A percentile compares a stretch with the other conserved stretches of the same genome.
These are phyloP conservation scores for Cladosporium cucumerinum DNA, from an alignment of 2,329 filamentous ascomycete species.

Conservation along the genomic window DNA sequence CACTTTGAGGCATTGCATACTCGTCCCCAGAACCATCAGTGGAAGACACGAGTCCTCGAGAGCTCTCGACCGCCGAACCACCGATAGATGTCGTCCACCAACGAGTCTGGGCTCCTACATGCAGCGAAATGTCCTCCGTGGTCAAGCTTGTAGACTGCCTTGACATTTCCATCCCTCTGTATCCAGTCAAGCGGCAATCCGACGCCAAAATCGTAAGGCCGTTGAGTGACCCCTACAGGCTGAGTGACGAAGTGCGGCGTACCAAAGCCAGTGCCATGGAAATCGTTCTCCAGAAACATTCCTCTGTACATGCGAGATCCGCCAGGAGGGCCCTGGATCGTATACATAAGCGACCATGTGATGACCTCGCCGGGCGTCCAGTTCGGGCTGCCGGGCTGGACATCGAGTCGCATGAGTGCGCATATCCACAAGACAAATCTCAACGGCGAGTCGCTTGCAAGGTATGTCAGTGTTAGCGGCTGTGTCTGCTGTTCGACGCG, in stretches of 20 bases:
- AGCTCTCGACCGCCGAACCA: conserved; percentile 51
- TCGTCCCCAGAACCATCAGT: not conserved
- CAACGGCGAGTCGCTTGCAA: conserved; percentile 64
- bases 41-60: conserved; percentile 14
- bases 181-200: conserved; percentile 53
- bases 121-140: conserved; percentile 57
- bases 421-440: conserved; percentile 71
- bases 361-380: conserved; percentile 7
- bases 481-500: not conserved
- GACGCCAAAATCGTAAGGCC: conserved; percentile 3
- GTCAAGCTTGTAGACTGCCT: conserved; percentile 49
- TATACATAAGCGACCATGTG: conserved; percentile 15
- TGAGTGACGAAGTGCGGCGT: conserved; percentile 35
- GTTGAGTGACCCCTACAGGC: conserved; percentile 29
- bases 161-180: conserved; percentile 52
- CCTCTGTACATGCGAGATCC: conserved; percentile 72
- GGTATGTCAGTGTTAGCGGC: conserved; percentile 67
- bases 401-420: conserved; percentile 42
- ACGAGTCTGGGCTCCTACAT: conserved; percentile 49
- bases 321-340: conserved; percentile 44
- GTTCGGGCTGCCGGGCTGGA: not conserved
- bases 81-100: conserved; percentile 49
- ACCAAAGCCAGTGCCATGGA: conserved; percentile 8
- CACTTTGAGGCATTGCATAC: not conserved
- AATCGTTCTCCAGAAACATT: conserved; percentile 26